Evolutionary conservation across 2,329 filamentous ascomycete genomes (phyloP), one percentile per base, ranked within the genome.

Genomic region (Arthrocladium fulminans): DNA sequence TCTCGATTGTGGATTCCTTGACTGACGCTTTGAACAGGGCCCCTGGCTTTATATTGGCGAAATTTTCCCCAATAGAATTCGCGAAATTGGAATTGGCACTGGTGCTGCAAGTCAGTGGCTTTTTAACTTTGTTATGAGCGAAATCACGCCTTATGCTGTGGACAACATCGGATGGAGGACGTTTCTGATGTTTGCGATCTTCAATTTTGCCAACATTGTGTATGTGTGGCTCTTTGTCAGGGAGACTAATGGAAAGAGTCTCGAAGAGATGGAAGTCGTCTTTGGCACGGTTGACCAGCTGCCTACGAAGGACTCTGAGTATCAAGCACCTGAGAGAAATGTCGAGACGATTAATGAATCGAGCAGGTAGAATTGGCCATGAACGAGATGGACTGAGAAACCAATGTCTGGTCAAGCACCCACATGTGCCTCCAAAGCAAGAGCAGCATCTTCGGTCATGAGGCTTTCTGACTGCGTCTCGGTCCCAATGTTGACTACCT

Each of bases 141-240:
- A 63, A 39, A 60, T 60, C n/a, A 69, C 65, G 23, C 65, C 66
- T 2, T 67, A 66, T 45, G 66, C 73, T 8, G 66, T 75, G 25
- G 59, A 61, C 1, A 70, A 71, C 13, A 65, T 75, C 3, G 67
- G 68, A 1, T 74, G 71, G 70, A 64, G 63, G 40, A 73, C 70
- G 2, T 75, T 74, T 49, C 55, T 75, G 49, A 73, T 74, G 68
- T 74, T 74, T 60, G 64, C 63, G 19, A 68, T 73, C 22, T 72
- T 73, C 57, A 73, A 73, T 55, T 72, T 67, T 50, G 61, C 68
- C 1, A 65, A 72, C 13, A 67, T 71, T 0, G 57, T 63, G 9
- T 73, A 72, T 51, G 63, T 67, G 5, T 73, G 63, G 59, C 60
- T 72, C 32, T 60, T 73, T 37, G 60, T 73, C 24, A 53, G 32